phyloP scores from a whole-genome alignment of 139 green algal species.

The Picochlorum sp. region DNA sequence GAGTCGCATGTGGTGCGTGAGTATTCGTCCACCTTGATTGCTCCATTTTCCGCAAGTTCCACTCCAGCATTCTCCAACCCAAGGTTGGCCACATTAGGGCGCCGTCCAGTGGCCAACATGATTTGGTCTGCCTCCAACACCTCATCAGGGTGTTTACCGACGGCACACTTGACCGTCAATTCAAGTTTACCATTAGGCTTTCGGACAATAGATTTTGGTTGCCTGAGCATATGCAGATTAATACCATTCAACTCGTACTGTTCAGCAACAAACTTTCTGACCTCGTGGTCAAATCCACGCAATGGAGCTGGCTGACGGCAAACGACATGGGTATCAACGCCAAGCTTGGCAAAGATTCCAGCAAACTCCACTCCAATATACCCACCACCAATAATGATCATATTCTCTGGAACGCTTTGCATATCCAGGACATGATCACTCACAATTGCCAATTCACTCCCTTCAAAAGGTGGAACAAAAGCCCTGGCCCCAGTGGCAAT shows the following conservation, averaged over 20 bases:
- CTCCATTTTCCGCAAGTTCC: constrained; percentile 36
- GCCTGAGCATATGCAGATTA: constrained; percentile 6
- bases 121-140: constrained; percentile 21
- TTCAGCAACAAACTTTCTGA: constrained; percentile 21
- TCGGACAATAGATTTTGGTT: constrained; percentile 1
- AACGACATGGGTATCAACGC: constrained; percentile 71
- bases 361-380: constrained; percentile 98
- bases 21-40: constrained; percentile 85
- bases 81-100: constrained; percentile 25
- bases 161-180: background rate
- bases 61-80: constrained; percentile 60
- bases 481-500: constrained; percentile 79
- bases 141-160: background rate
- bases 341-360: constrained; percentile 87
- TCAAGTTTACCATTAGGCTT: constrained; percentile 5
- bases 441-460: constrained; percentile 78
- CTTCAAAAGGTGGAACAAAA: constrained; percentile 13
- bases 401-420: constrained; percentile 32
- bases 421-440: constrained; percentile 89
- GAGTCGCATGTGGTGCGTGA: constrained; percentile 60
- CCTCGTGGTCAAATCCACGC: constrained; percentile 46
- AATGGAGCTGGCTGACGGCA: constrained; percentile 63
- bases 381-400: constrained; percentile 81
- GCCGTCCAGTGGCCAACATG: constrained; percentile 28
- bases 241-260: constrained; percentile 31